These are phyloP conservation scores for Sanchytrium tribonematis DNA, from an alignment of 371 early-diverging fungal genomes.

Conservation along the genomic window DNA sequence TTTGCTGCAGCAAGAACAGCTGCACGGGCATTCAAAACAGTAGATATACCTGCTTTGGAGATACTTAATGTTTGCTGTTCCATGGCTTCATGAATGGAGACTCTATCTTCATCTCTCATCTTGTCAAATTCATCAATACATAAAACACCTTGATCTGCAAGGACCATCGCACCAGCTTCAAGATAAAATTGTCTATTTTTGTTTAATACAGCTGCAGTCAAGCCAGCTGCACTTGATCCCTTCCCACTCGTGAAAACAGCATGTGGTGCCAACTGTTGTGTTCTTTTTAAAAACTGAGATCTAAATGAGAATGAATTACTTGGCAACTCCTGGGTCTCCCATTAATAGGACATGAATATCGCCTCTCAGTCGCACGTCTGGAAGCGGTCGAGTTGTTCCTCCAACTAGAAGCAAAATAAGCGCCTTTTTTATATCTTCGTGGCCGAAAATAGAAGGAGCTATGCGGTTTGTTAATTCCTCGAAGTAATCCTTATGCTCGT, in stretches of 20 bases:
- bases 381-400: slow-evolving; percentile 78
- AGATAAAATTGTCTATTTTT: slow-evolving; percentile 79
- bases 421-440: slow-evolving; percentile 83
- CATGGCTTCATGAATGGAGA: slow-evolving; percentile 99
- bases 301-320: too few species aligned
- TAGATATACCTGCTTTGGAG: slow-evolving; percentile 99
- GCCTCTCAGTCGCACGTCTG: slow-evolving; percentile 88
- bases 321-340: slow-evolving; percentile 99
- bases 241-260: slow-evolving; percentile 75
- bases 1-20: slow-evolving; percentile 99
- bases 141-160: slow-evolving; percentile 97
- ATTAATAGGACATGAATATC: slow-evolving; percentile 96
- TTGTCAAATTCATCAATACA: slow-evolving; percentile 99
- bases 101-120: slow-evolving; percentile 97
- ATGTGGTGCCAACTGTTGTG: slow-evolving; percentile 56
- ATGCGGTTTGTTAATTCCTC: neutral
- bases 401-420: slow-evolving; percentile 91
- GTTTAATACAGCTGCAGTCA: slow-evolving; percentile 57
- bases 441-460: slow-evolving; percentile 6
- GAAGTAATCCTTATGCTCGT: neutral
- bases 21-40: slow-evolving; percentile 90
- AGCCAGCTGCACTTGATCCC: slow-evolving; percentile 58
- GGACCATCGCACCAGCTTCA: slow-evolving; percentile 99
- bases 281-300: slow-evolving; percentile 72
- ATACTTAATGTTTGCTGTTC: slow-evolving; percentile 99